These are phyloP conservation scores for Herpetomonas samuelpessoai DNA, from an alignment of 208 protist genomes.

Conservation along the genomic window DNA sequence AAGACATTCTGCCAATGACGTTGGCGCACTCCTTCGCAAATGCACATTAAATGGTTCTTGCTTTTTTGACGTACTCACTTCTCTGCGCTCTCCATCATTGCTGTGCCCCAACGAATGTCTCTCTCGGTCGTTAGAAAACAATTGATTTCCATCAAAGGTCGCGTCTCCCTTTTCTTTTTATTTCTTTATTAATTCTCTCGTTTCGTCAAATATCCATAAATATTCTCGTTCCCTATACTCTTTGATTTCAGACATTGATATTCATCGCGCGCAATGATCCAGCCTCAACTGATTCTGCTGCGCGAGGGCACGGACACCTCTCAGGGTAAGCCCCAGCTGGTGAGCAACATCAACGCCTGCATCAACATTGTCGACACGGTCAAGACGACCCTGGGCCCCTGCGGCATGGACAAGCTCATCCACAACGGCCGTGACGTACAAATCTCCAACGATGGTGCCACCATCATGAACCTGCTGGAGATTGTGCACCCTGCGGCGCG, in stretches of 20 bases:
- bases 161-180: background rate
- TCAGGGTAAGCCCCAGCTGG: slow-evolving; percentile 99
- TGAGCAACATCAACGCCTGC: slow-evolving; percentile 99
- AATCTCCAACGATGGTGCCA: slow-evolving; percentile 99
- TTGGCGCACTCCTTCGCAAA: too few relatives aligned
- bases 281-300: slow-evolving; percentile 99
- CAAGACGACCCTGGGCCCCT: slow-evolving; percentile 96
- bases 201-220: slow-evolving; percentile 4
- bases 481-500: slow-evolving; percentile 99
- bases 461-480: slow-evolving; percentile 99
- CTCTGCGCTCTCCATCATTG: background rate
- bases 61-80: background rate
- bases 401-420: slow-evolving; percentile 99
- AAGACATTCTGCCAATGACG: too few relatives aligned
- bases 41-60: background rate
- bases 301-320: slow-evolving; percentile 99
- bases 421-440: slow-evolving; percentile 93
- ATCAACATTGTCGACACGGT: slow-evolving; percentile 94
- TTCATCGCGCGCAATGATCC: too few relatives aligned
- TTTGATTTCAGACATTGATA: too few relatives aligned
- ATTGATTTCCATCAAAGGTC: background rate
- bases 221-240: too few relatives aligned
- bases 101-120: background rate
- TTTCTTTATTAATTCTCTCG: background rate
- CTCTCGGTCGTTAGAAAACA: too few relatives aligned